Percentiles rank a stretch among this genome's conserved stretches.
These are phyloP conservation scores for Euphorbia pulcherrima DNA, from an alignment of 345 rosid species.

Conservation along the genomic window DNA sequence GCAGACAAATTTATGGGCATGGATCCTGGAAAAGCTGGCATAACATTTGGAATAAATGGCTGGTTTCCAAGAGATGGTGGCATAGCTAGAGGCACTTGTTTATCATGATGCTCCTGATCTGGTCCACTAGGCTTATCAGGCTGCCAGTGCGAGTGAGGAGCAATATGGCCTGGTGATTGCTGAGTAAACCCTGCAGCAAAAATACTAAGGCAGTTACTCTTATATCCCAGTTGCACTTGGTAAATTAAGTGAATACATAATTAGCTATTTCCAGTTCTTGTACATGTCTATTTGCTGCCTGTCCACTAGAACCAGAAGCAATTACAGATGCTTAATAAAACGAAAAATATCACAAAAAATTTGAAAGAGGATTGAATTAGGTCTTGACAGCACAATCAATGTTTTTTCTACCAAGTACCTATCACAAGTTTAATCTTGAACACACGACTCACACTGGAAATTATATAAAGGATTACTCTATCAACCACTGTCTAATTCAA, in stretches of 20 bases:
- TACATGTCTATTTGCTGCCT: not conserved
- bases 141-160: conserved; percentile 59
- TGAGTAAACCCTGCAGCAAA: conserved; percentile 26
- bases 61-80: conserved; percentile 46
- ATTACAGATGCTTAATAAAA: no score
- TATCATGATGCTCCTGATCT: conserved; percentile 54
- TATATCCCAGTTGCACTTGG: not conserved
- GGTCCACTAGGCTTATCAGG: conserved; percentile 44
- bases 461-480: no score
- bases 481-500: no score
- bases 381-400: no score
- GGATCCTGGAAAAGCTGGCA: conserved; percentile 60
- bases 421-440: no score
- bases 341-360: no score
- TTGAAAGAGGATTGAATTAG: no score
- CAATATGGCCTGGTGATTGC: conserved; percentile 32
- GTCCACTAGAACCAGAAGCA: no score
- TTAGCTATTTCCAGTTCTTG: no score
- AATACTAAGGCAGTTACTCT: not conserved
- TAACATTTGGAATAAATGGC: conserved; percentile 59
- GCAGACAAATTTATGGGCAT: conserved; percentile 53
- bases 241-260: not conserved
- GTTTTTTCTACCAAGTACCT: no score
- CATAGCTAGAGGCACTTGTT: conserved; percentile 32
- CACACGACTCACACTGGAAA: no score